Base-by-base conservation (phyloP, 2,329 filamentous ascomycete genomes). In the Xylaria sp. region DNA sequence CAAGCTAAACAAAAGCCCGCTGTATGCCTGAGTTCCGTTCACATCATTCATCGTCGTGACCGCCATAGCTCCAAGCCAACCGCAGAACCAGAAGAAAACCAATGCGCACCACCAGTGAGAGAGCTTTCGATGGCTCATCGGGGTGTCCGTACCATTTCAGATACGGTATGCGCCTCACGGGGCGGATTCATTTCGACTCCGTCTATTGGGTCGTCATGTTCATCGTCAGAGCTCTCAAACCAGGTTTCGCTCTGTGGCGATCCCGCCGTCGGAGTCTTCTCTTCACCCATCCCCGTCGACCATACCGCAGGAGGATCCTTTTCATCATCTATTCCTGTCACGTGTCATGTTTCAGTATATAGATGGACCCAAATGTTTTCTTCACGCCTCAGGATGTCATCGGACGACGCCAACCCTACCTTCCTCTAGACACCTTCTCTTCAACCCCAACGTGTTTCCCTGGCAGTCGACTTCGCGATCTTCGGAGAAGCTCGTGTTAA, bases 401-500 rank as follows among this genome's bases (percentile, higher is more conserved):
- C 61, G 63, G 52, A 67, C 66, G 18, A 68, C 56, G 34, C 65
- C 66, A 57, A 68, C 56, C 61, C 62, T 66, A 58, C 61, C 58
- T 63, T 65, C 60, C 58, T 61, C 59, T 50, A 67, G 42, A 50
- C 65, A 60, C 50, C 60, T 62, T 46, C 65, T 60, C 51, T 69
- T 69, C 19, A 34, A 7, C 3, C 54, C 53, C 21, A 67, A 45
- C 7, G 54, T 39, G n/a, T 53, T 50, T 29, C 53, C 55, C 11
- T 56, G 54, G 41, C 50, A 55, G 18, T 56, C 54, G 18, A 60
- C 45, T 19, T 68, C 63, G 40, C 59, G 60, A 47, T 68, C 61
- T 44, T 71, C 69, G 18, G 60, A 66, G 46, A 71, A 70, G 61
- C 68, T 71, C 26, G 55, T 49, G 16, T 69, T 70, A 53, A 66